A percentile compares a stretch with the other conserved stretches of the same genome.
Evolutionary conservation across 129 eudicot species (phyloP).

Genomic region (Chrysanthemum seticuspe): DNA sequence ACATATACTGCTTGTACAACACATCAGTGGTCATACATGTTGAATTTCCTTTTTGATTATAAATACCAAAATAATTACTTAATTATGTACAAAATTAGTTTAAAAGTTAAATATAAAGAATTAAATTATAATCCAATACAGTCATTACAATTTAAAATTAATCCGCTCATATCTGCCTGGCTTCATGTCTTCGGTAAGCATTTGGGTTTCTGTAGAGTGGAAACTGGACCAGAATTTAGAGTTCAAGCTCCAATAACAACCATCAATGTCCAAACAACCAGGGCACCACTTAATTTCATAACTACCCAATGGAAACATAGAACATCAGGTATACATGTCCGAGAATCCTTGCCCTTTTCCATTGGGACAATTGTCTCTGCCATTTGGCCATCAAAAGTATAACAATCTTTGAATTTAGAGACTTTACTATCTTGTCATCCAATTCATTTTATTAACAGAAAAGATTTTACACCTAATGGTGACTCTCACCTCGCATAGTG

Average conservation of each 20-base stretch:
- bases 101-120: not conserved
- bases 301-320: slow-evolving; percentile 64
- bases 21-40: no score
- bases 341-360: slow-evolving; percentile 72
- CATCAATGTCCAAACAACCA: slow-evolving; percentile 55
- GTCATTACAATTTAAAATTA: not conserved
- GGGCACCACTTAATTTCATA: slow-evolving; percentile 75
- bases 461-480: slow-evolving; percentile 23
- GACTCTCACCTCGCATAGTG: no score
- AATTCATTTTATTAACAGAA: slow-evolving; percentile 37
- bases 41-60: no score
- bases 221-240: slow-evolving; percentile 48
- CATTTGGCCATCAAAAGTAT: slow-evolving; percentile 19
- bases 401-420: slow-evolving; percentile 30
- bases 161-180: not conserved
- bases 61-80: not conserved
- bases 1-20: no score
- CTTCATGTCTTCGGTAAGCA: no score
- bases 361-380: slow-evolving; percentile 45
- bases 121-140: not conserved
- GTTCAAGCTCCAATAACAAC: slow-evolving; percentile 69
- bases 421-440: slow-evolving; percentile 48
- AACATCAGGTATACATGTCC: slow-evolving; percentile 62
- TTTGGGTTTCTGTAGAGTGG: slow-evolving; percentile 32
- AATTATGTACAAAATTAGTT: not conserved